Percentiles rank a stretch among this genome's conserved stretches.
Evolutionary conservation across 345 rosid species (phyloP).

Genomic region (Salix udensis): DNA sequence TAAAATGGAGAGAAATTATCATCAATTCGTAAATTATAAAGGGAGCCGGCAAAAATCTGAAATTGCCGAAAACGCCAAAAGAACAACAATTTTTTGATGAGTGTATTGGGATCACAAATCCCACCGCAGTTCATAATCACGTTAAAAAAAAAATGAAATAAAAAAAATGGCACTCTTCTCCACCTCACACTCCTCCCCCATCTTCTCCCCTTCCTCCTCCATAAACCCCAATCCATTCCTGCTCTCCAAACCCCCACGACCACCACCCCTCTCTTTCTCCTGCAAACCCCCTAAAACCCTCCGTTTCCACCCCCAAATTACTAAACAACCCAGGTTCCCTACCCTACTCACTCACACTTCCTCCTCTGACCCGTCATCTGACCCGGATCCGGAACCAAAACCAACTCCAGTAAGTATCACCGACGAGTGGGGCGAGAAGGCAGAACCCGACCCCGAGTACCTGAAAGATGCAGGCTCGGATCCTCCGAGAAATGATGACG

Average conservation of each 20-base stretch:
- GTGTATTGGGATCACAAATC: not conserved
- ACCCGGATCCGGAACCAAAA: constrained; percentile 1
- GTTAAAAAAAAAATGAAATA: not conserved
- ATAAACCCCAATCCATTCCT: not conserved
- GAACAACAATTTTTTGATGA: not conserved
- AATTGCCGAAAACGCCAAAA: not conserved
- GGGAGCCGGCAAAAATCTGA: not conserved
- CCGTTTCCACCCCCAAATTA: not conserved
- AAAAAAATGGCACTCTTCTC: constrained; percentile 38
- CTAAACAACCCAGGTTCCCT: not conserved
- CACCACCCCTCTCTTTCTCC: constrained; percentile 7
- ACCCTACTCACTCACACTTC: constrained; percentile 17
- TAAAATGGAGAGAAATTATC: too few species aligned
- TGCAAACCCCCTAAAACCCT: constrained; percentile 12
- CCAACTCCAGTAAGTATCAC: constrained; percentile 23
- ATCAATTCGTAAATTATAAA: not conserved
- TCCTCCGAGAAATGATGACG: constrained; percentile 76
- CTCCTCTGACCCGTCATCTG: not conserved
- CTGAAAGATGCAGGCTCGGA: constrained; percentile 57
- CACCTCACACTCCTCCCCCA: constrained; percentile 21
- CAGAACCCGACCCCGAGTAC: constrained; percentile 34
- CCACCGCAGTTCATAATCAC: not conserved
- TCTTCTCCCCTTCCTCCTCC: constrained; percentile 8
- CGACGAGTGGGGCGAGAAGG: constrained; percentile 88
- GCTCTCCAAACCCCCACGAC: not conserved